These are phyloP conservation scores for Rhexocercosporidium sp. DNA, from an alignment of 2,329 filamentous ascomycete genomes.

Conservation along the genomic window DNA sequence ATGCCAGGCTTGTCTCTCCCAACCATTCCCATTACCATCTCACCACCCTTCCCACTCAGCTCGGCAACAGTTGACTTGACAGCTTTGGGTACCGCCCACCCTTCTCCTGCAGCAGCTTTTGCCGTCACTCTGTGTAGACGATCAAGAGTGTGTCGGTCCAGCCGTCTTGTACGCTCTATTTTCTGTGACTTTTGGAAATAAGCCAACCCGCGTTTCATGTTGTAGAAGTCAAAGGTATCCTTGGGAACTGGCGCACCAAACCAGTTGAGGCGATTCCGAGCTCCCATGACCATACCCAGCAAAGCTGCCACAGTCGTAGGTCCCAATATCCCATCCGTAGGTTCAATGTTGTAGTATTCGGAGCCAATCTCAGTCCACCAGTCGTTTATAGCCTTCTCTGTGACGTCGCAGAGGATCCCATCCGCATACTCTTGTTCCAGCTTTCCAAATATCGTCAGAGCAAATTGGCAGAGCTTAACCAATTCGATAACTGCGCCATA, in stretches of 20 bases:
- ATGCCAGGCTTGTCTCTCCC: slow-evolving; percentile 85
- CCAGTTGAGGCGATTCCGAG: slow-evolving; percentile 85
- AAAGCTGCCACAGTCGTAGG: slow-evolving; percentile 90
- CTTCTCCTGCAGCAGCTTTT: slow-evolving; percentile 87
- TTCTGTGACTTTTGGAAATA: slow-evolving; percentile 92
- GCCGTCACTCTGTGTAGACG: slow-evolving; percentile 82
- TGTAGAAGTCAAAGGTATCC: slow-evolving; percentile 86
- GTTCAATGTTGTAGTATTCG: slow-evolving; percentile 91
- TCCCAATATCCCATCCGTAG: slow-evolving; percentile 88
- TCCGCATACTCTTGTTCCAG: slow-evolving; percentile 89
- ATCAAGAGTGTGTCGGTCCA: slow-evolving; percentile 84
- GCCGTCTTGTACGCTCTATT: slow-evolving; percentile 73
- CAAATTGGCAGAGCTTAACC: slow-evolving; percentile 89
- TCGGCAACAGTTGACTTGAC: slow-evolving; percentile 96
- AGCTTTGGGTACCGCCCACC: slow-evolving; percentile 89
- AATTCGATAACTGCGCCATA: slow-evolving; percentile 83
- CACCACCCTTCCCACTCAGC: slow-evolving; percentile 89
- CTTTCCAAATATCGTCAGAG: slow-evolving; percentile 85
- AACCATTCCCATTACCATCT: slow-evolving; percentile 95
- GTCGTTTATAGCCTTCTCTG: slow-evolving; percentile 85
- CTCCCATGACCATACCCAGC: slow-evolving; percentile 86
- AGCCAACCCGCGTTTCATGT: slow-evolving; percentile 81
- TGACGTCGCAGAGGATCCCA: slow-evolving; percentile 89
- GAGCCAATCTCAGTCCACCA: slow-evolving; percentile 97
- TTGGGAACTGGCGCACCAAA: slow-evolving; percentile 84